These are phyloP conservation scores for Paramarasmius palmivorus DNA, from an alignment of 1,284 basidiomycete species.

Conservation along the genomic window DNA sequence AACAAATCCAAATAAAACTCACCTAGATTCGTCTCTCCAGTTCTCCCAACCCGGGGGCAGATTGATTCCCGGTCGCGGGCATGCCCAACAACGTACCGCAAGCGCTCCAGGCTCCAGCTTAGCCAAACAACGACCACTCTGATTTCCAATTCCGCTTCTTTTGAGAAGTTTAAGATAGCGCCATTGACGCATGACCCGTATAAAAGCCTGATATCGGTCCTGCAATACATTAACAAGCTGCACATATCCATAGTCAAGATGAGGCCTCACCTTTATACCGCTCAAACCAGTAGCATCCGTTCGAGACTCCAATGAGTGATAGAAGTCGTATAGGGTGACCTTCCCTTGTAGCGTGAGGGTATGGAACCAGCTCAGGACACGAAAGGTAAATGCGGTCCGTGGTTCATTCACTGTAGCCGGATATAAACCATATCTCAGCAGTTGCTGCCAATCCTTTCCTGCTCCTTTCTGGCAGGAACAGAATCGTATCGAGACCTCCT, in stretches of 20 bases:
- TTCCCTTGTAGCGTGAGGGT: no score
- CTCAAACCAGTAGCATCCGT: not conserved
- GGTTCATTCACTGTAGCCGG: slow-evolving; percentile 15
- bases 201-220: not conserved
- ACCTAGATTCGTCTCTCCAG: no score
- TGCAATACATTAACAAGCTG: not conserved
- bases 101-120: slow-evolving; percentile 18
- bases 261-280: not conserved
- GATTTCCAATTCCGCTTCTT: slow-evolving; percentile 19
- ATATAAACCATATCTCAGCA: slow-evolving; percentile 12
- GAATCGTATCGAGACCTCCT: no score
- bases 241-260: no score
- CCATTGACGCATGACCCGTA: slow-evolving; percentile 8
- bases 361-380: slow-evolving; percentile 17
- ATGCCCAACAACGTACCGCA: slow-evolving; percentile 24
- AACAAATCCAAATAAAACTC: no score
- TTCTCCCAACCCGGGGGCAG: slow-evolving; percentile 21
- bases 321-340: slow-evolving; percentile 11
- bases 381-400: slow-evolving; percentile 6
- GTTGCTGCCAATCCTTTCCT: not conserved
- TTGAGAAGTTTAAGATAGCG: slow-evolving; percentile 21
- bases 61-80: slow-evolving; percentile 24
- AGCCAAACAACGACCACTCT: slow-evolving; percentile 3
- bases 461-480: slow-evolving; percentile 4
- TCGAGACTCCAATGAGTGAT: not conserved